phyloP scores from a whole-genome alignment of 495 filamentous ascomycete genomes.

The Collariella sp. region DNA sequence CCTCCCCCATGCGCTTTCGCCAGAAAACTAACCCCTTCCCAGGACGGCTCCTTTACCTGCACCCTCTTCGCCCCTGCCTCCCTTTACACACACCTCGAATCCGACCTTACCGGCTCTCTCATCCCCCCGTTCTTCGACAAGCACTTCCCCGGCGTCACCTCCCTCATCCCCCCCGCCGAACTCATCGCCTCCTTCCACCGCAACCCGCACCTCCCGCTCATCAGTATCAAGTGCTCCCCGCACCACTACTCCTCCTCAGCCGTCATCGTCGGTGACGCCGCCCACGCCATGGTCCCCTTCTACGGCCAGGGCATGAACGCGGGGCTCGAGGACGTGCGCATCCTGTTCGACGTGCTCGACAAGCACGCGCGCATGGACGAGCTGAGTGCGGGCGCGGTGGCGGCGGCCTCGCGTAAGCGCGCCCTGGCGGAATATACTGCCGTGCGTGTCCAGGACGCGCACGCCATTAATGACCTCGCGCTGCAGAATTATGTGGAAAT shows the following conservation, averaged over 20 bases:
- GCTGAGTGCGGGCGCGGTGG: constrained; percentile 15
- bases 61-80: constrained; percentile 76
- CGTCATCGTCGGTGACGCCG: constrained; percentile 87
- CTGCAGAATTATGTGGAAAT: constrained; percentile 91
- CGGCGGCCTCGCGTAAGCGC: constrained; percentile 34
- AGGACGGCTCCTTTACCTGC: constrained; percentile 89
- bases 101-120: constrained; percentile 33
- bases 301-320: constrained; percentile 87
- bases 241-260: constrained; percentile 71
- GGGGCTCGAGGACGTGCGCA: constrained; percentile 73
- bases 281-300: constrained; percentile 97
- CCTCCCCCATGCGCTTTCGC: too few relatives aligned
- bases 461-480: constrained; percentile 88
- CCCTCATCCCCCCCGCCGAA: constrained; percentile 61
- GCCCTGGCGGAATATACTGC: constrained; percentile 69
- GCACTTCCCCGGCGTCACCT: constrained; percentile 78
- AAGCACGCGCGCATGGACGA: constrained; percentile 41
- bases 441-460: constrained; percentile 64
- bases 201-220: constrained; percentile 86
- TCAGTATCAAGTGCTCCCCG: constrained; percentile 83
- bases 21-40: constrained; percentile 1
- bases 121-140: constrained; percentile 65
- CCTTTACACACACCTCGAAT: constrained; percentile 51
- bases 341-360: constrained; percentile 68
- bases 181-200: constrained; percentile 60